Percentiles rank a stretch among this genome's conserved stretches.
Conservation (phyloP, 2,329 filamentous ascomycete species). For the Cucurbitaria berberidis region DNA sequence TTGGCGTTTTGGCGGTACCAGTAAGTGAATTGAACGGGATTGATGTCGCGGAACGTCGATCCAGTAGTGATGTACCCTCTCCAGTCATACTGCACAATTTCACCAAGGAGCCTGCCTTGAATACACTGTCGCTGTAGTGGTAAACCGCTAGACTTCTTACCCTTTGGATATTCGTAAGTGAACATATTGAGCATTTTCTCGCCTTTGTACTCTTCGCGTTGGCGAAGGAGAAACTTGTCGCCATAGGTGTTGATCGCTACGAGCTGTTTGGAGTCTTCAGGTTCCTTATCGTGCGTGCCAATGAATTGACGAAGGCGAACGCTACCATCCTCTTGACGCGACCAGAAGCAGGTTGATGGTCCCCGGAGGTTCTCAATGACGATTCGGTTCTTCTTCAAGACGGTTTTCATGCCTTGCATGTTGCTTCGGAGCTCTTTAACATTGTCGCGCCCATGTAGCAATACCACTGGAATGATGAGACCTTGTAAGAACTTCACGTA, state of each 20-base stretch:
- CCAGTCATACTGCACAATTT: constrained; percentile 58
- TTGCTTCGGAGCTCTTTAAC: constrained; percentile 53
- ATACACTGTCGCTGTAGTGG: constrained; percentile 52
- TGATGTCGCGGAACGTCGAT: constrained; percentile 59
- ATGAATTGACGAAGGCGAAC: constrained; percentile 38
- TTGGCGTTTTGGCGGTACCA: constrained; percentile 60
- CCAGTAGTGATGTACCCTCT: constrained; percentile 60
- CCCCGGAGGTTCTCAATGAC: constrained; percentile 47
- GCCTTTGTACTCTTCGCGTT: constrained; percentile 4
- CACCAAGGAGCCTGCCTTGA: constrained; percentile 51
- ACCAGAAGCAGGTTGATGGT: constrained; percentile 48
- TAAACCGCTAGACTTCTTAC: constrained; percentile 44
- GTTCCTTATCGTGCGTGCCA: constrained; percentile 51
- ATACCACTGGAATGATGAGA: constrained; percentile 49
- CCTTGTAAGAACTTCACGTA: constrained; percentile 53
- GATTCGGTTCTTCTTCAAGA: constrained; percentile 46
- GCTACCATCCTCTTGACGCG: constrained; percentile 35
- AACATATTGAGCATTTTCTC: constrained; percentile 3
- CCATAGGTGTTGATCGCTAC: constrained; percentile 55
- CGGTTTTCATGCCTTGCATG: constrained; percentile 53
- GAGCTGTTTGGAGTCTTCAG: constrained; percentile 23
- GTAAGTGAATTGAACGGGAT: constrained; percentile 59
- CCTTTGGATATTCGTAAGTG: constrained; percentile 53
- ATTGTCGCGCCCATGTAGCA: constrained; percentile 54
- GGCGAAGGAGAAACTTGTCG: constrained; percentile 50